A percentile compares a stretch with the other conserved stretches of the same genome.
Evolutionary conservation across 306 rosid species (phyloP).

Genomic region (Glycyrrhiza uralensis): DNA sequence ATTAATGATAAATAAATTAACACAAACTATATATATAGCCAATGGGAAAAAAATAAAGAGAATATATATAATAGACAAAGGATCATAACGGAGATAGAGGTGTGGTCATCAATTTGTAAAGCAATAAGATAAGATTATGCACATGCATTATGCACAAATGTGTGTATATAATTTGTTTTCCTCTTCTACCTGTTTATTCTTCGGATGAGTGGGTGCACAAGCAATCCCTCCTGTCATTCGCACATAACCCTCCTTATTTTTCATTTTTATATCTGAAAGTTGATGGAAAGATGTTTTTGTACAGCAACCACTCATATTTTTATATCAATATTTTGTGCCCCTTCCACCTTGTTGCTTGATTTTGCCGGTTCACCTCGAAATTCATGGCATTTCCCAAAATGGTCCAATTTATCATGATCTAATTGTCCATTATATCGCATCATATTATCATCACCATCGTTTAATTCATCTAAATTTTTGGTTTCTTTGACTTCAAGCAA

Average conservation of each 20-base stretch:
- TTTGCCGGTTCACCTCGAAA: constrained; percentile 26
- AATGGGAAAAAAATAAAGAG: not conserved
- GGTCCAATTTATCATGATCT: not conserved
- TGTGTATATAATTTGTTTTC: constrained; percentile 3
- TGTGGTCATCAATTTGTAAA: not conserved
- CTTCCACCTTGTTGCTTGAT: constrained; percentile 22
- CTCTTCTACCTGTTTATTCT: constrained; percentile 38
- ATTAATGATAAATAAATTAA: not conserved
- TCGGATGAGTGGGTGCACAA: constrained; percentile 50
- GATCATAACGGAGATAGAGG: not conserved
- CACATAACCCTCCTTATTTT: constrained; percentile 41
- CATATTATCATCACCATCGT: not conserved
- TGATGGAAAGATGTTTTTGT: constrained; percentile 11
- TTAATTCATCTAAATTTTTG: constrained; percentile 1
- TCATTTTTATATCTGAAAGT: constrained; percentile 19
- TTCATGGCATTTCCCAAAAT: not conserved
- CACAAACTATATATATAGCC: not conserved
- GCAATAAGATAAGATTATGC: constrained; percentile 40
- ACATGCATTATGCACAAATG: constrained; percentile 31
- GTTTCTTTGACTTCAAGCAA: constrained; percentile 33
- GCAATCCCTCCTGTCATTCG: constrained; percentile 71
- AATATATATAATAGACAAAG: not conserved
- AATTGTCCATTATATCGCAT: not conserved
- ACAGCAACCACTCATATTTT: constrained; percentile 20
- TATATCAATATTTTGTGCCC: constrained; percentile 10